phyloP scores from a whole-genome alignment of 768 basidiomycete genomes.

The Suillus bovinus region DNA sequence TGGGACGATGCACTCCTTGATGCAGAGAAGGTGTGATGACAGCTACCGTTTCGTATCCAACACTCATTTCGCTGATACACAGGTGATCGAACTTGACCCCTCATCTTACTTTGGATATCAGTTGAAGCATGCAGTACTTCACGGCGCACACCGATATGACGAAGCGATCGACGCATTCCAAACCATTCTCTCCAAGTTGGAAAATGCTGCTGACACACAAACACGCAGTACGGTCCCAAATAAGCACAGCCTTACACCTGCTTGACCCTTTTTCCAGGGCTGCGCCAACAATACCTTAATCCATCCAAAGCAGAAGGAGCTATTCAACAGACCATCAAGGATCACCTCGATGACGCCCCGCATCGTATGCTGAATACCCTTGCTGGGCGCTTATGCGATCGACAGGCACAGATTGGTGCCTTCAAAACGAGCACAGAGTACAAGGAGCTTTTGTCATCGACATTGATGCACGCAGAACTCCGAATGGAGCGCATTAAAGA shows the following conservation, averaged over 20 bases:
- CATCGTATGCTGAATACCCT: neutral
- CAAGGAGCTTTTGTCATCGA: neutral
- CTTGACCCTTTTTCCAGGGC: neutral
- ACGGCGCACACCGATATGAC: neutral
- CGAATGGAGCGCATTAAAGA: neutral
- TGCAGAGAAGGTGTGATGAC: neutral
- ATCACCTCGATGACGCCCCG: neutral
- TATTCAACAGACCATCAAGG: neutral
- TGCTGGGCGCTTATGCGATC: neutral
- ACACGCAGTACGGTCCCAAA: neutral
- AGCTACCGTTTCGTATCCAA: neutral
- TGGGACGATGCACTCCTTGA: neutral
- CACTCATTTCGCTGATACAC: neutral
- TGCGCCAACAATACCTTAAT: neutral
- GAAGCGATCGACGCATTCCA: neutral
- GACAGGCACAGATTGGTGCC: neutral
- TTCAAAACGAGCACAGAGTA: neutral
- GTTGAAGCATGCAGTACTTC: neutral
- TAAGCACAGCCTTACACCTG: neutral
- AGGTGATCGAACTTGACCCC: neutral
- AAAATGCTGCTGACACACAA: neutral
- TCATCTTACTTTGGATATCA: neutral
- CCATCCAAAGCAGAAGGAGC: neutral
- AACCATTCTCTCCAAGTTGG: neutral
- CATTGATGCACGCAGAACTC: neutral